Evolutionary conservation across 176 grass and related monocot genomes (phyloP).

Genomic region (Bonia amplexicaulis): DNA sequence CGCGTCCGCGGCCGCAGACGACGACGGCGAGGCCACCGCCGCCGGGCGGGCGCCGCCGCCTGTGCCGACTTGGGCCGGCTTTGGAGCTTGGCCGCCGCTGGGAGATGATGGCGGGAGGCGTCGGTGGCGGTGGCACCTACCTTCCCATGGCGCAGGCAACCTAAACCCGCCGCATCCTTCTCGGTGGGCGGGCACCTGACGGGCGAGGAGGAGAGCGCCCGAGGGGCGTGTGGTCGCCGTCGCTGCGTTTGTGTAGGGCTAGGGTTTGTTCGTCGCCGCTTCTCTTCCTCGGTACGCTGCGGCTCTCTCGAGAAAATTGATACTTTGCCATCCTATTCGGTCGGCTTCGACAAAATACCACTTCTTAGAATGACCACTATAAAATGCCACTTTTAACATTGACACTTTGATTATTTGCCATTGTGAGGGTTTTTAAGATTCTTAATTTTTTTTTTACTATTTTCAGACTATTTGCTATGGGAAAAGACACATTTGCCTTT

Average conservation of each 20-base stretch:
- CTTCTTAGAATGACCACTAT: too few species aligned
- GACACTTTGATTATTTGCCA: too few species aligned
- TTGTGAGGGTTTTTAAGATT: too few species aligned
- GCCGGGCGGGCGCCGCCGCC: constrained; percentile 56
- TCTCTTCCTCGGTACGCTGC: not conserved
- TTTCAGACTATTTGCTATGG: too few species aligned
- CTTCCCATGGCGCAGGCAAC: constrained; percentile 78
- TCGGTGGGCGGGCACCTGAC: constrained; percentile 27
- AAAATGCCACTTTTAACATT: too few species aligned
- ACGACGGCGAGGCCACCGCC: not conserved
- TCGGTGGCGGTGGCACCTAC: constrained; percentile 92
- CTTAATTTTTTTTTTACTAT: too few species aligned
- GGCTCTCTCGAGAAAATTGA: not conserved
- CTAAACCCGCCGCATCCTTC: constrained; percentile 83
- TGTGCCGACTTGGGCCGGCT: constrained; percentile 67
- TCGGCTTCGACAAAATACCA: too few species aligned
- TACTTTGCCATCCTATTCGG: too few species aligned
- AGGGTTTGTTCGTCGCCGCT: constrained; percentile 28
- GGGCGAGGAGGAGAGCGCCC: constrained; percentile 54
- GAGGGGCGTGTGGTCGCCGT: not conserved
- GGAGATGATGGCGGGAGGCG: constrained; percentile 72
- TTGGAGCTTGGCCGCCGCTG: constrained; percentile 78
- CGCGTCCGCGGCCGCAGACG: constrained; percentile 31
- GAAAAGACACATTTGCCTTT: too few species aligned
- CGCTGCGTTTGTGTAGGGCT: constrained; percentile 11